Evolutionary conservation across 352 stramenopile genomes (phyloP), one percentile per base, ranked within the genome.

Genomic region (Aphanomyces invadans): DNA sequence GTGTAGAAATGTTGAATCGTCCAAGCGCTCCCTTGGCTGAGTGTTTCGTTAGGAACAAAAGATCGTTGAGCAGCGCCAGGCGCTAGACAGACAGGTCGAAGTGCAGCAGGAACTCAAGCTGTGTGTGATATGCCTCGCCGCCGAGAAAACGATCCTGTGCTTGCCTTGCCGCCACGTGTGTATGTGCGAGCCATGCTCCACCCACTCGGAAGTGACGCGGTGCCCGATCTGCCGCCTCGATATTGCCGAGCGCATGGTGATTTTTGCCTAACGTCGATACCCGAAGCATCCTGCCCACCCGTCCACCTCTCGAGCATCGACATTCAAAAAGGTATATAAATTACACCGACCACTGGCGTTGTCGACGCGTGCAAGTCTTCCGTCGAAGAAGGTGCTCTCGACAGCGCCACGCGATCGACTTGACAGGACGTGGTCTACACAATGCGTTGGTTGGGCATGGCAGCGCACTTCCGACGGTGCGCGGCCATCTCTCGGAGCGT

Each of bases 261-360:
- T 94, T 33, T 94, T 92, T 69, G 83, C 85, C 4, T 94, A 72
- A 83, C n/a, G n/a, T n/a, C n/a, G n/a, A n/a, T n/a, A n/a, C n/a
- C n/a, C n/a, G n/a, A n/a, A n/a, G n/a, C n/a, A n/a, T n/a, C n/a
- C n/a, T n/a, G n/a, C n/a, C n/a, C n/a, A n/a, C n/a, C n/a, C n/a
- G n/a, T n/a, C n/a, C n/a, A n/a, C n/a, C n/a, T n/a, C n/a, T n/a
- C n/a, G n/a, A n/a, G n/a, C n/a, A n/a, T n/a, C n/a, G n/a, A 54
- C 26, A 53, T 53, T 4, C 15, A 42, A 15, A 15, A 15, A 42
- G 7, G 36, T 42, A 42, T 42, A 42, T 42, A 42, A 42, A 15
- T 42, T 42, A 42, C 36, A 42, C 15, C 15, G 7, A 42, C n/a
- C n/a, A n/a, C n/a, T n/a, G n/a, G n/a, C n/a, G n/a, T n/a, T n/a